Evolutionary conservation across 192 early-diverging fungal genomes (phyloP).

Genomic region (Spizellomyces punctatus): DNA sequence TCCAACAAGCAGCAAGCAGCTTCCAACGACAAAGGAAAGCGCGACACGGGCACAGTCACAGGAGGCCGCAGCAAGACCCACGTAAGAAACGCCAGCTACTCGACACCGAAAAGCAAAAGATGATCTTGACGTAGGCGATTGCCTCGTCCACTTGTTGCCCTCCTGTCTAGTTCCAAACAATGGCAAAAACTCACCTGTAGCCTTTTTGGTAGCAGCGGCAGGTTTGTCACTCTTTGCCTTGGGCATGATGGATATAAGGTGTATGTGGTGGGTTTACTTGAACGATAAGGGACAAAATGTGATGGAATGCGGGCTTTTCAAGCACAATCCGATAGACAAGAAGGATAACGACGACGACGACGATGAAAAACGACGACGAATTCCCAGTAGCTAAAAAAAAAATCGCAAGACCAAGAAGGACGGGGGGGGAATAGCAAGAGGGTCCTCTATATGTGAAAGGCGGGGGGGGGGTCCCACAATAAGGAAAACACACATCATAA

Average conservation of each 20-base stretch:
- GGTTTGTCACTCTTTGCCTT: constrained; percentile 5
- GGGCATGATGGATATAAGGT: constrained; percentile 6
- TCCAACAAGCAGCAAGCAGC: background rate
- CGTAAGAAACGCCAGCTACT: background rate
- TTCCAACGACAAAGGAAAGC: background rate
- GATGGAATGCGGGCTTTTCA: background rate
- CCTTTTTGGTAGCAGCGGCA: background rate
- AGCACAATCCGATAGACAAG: too few relatives aligned
- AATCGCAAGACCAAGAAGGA: too few relatives aligned
- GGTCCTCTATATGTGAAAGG: too few relatives aligned
- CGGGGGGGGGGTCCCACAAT: too few relatives aligned
- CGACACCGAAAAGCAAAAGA: background rate
- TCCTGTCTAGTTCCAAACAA: too few relatives aligned
- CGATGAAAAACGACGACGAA: too few relatives aligned
- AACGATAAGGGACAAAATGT: constrained; percentile 1
- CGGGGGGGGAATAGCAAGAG: too few relatives aligned
- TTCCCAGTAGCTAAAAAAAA: too few relatives aligned
- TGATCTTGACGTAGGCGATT: background rate
- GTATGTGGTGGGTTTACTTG: background rate
- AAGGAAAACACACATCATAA: too few relatives aligned
- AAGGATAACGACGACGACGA: too few relatives aligned
- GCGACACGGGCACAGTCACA: background rate
- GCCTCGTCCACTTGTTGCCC: too few relatives aligned
- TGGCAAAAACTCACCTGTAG: background rate
- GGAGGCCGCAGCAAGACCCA: background rate